phyloP scores from a whole-genome alignment of 2,329 filamentous ascomycete species.

The Penicillium griseofulvum region DNA sequence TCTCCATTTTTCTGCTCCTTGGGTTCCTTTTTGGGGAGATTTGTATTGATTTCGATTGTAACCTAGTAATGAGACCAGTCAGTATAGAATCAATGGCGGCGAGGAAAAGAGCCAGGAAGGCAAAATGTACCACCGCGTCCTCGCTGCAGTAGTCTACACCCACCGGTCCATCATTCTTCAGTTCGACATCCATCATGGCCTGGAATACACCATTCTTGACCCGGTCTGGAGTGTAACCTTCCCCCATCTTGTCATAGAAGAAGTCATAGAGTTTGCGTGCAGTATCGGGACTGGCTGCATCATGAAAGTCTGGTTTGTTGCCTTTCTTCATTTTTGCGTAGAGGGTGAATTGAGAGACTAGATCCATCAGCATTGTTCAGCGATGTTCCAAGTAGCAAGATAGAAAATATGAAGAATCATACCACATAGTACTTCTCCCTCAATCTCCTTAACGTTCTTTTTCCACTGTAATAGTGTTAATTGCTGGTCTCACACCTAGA shows the following conservation, averaged over 20 bases:
- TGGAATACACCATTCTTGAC: conserved; percentile 97
- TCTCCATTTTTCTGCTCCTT: conserved; percentile 15
- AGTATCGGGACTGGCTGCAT: conserved; percentile 73
- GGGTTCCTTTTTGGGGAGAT: conserved; percentile 41
- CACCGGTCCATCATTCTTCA: conserved; percentile 82
- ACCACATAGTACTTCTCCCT: conserved; percentile 94
- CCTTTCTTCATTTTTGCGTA: conserved; percentile 93
- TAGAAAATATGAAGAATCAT: conserved; percentile 30
- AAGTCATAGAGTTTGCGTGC: conserved; percentile 79
- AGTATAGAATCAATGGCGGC: conserved; percentile 6
- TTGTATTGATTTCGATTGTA: conserved; percentile 49
- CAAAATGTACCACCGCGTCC: conserved; percentile 55
- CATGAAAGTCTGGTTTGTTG: conserved; percentile 92
- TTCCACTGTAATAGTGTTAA: conserved; percentile 69
- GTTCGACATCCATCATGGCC: conserved; percentile 96
- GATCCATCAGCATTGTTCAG: not conserved
- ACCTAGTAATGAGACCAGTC: conserved; percentile 32
- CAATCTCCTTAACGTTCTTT: conserved; percentile 79
- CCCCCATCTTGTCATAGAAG: conserved; percentile 74
- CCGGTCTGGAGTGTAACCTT: conserved; percentile 67
- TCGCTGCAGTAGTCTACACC: conserved; percentile 58
- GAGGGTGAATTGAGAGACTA: conserved; percentile 96
- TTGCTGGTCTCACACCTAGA: not conserved
- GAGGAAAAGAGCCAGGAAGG: conserved; percentile 28
- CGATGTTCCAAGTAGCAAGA: not conserved